Evolutionary conservation across 257 asterid genomes (phyloP).

Genomic region (Coffea eugenioides): DNA sequence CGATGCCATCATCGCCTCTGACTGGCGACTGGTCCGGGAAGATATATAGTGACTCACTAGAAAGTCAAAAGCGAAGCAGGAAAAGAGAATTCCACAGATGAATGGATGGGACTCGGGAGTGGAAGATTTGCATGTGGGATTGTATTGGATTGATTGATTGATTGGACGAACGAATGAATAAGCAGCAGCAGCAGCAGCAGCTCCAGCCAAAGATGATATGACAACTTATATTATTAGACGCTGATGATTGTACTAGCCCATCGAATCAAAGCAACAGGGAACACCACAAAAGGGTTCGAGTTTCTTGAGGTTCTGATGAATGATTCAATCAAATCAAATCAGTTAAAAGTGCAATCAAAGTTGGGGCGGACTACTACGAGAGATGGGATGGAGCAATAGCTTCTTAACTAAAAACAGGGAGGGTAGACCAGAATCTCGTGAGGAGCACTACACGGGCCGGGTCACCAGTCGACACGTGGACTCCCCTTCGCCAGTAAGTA

Average conservation of each 20-base stretch:
- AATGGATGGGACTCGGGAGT: slow-evolving; percentile 12
- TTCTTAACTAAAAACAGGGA: not conserved
- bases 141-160: slow-evolving; percentile 21
- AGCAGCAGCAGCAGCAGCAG: no score
- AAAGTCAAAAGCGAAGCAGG: slow-evolving; percentile 12
- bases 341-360: not conserved
- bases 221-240: not conserved
- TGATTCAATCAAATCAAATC: not conserved
- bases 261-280: not conserved
- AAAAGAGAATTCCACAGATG: slow-evolving; percentile 13
- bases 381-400: not conserved
- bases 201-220: slow-evolving; percentile 11
- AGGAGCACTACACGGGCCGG: slow-evolving; percentile 15
- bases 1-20: slow-evolving; percentile 42
- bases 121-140: slow-evolving; percentile 15
- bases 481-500: not conserved
- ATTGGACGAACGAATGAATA: not conserved
- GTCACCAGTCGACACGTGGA: slow-evolving; percentile 27
- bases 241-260: not conserved
- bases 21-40: not conserved
- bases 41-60: not conserved
- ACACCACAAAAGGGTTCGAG: not conserved
- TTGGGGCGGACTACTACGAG: not conserved
- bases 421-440: slow-evolving; percentile 33
- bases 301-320: not conserved